These are phyloP conservation scores for Rhododendron henanense DNA, from an alignment of 148 eudicot species.

Conservation along the genomic window DNA sequence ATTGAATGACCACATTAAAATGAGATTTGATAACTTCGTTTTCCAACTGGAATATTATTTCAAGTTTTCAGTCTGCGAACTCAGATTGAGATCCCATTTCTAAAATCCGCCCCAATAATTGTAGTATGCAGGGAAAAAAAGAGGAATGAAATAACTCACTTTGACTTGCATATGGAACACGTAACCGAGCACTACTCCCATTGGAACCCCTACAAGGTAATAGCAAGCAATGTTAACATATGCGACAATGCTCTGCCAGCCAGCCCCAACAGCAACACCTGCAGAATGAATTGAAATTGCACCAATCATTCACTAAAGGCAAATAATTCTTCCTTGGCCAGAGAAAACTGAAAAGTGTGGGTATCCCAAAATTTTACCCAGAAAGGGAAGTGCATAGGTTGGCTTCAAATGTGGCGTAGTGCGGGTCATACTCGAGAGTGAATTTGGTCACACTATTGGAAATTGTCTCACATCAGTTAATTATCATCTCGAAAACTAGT, in stretches of 20 bases:
- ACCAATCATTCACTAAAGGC: background rate
- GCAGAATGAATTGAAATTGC: background rate
- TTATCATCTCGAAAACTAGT: too few species aligned
- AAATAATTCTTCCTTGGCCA: background rate
- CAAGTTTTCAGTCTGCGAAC: background rate
- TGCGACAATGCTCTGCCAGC: constrained; percentile 41
- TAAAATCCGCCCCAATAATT: background rate
- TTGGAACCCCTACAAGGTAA: constrained; percentile 44
- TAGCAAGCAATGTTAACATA: constrained; percentile 44
- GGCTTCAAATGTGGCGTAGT: background rate
- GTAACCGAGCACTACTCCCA: constrained; percentile 46
- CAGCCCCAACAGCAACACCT: constrained; percentile 51
- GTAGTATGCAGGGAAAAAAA: background rate
- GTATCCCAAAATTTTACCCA: background rate
- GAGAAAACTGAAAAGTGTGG: background rate
- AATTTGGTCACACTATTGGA: background rate
- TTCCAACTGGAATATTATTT: background rate
- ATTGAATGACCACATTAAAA: background rate
- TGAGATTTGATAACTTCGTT: background rate
- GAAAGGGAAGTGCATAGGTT: background rate
- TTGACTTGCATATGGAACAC: constrained; percentile 30
- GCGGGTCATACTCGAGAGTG: background rate
- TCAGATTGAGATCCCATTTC: background rate
- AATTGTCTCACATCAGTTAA: too few species aligned
- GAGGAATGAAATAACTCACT: constrained; percentile 15